Conservation (phyloP, 306 rosid genomes). For the Oemleria cerasiformis region DNA sequence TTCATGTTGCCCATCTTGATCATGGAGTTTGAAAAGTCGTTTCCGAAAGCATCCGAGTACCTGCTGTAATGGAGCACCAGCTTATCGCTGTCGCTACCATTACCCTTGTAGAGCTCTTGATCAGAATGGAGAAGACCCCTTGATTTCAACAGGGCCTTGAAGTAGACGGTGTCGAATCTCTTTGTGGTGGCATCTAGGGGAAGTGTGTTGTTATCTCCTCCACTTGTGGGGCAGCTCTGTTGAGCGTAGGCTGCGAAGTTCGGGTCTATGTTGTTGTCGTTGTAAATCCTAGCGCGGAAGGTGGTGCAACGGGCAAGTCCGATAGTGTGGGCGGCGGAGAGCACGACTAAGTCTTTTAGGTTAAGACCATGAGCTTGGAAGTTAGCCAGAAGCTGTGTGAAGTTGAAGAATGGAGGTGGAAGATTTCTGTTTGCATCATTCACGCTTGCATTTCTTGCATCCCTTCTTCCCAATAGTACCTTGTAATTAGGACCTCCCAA, state of each 20-base stretch:
- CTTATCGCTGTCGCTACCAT: conserved; percentile 22
- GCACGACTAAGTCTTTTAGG: conserved; percentile 27
- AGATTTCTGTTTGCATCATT: conserved; percentile 24
- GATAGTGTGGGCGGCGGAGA: conserved; percentile 41
- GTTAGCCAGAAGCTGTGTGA: conserved; percentile 15
- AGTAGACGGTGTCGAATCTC: conserved; percentile 30
- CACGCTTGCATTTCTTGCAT: conserved; percentile 30
- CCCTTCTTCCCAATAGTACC: conserved; percentile 36
- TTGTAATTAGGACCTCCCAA: conserved; percentile 21
- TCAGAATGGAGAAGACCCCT: conserved; percentile 40
- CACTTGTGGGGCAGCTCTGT: conserved; percentile 17
- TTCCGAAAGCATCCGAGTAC: not conserved
- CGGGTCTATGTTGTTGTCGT: conserved; percentile 25
- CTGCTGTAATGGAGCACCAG: conserved; percentile 22
- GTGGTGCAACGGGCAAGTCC: conserved; percentile 28
- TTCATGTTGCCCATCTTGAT: conserved; percentile 35
- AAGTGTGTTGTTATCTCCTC: conserved; percentile 21
- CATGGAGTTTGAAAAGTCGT: conserved; percentile 26
- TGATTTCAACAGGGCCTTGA: conserved; percentile 11
- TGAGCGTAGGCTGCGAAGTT: conserved; percentile 1
- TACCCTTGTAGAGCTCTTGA: conserved; percentile 26
- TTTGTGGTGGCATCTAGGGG: conserved; percentile 16
- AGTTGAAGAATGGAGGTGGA: conserved; percentile 29
- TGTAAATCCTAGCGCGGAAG: conserved; percentile 24
- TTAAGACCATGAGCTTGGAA: conserved; percentile 25